Conservation (phyloP, 176 grass and related monocot species). For the Microstegium vimineum region DNA sequence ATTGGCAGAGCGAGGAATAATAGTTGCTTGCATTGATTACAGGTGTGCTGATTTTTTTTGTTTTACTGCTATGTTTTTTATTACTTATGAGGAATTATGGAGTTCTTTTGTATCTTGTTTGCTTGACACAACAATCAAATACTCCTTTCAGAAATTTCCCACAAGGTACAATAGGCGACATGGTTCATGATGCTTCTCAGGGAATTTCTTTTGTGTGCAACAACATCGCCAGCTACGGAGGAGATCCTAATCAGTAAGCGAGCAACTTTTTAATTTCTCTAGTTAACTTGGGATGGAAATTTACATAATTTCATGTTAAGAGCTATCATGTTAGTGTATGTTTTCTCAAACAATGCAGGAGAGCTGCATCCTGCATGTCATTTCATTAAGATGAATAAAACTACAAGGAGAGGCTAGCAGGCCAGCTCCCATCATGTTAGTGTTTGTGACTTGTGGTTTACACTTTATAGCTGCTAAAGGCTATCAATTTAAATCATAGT, state of each 20-base stretch:
- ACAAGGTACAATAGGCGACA: slow-evolving; percentile 93
- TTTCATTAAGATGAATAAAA: not conserved
- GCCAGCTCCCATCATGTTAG: not conserved
- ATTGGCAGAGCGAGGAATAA: slow-evolving; percentile 88
- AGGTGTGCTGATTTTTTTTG: slow-evolving; percentile 61
- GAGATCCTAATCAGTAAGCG: slow-evolving; percentile 80
- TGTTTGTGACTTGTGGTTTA: not conserved
- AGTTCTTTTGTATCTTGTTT: not conserved
- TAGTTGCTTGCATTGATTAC: slow-evolving; percentile 99
- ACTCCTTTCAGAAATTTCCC: slow-evolving; percentile 82
- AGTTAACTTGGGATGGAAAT: not conserved
- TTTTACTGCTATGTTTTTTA: not conserved
- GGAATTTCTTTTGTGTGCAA: slow-evolving; percentile 94
- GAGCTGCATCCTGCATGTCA: not conserved
- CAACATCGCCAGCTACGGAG: slow-evolving; percentile 81
- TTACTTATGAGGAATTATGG: not conserved
- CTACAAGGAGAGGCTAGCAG: not conserved
- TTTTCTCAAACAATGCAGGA: not conserved
- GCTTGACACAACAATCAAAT: not conserved
- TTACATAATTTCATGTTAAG: not conserved
- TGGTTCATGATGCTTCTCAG: slow-evolving; percentile 93
- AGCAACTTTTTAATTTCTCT: not conserved
- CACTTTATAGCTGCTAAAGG: not conserved
- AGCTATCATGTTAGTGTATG: not conserved
- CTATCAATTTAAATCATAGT: not conserved